phyloP scores from a whole-genome alignment of 2,329 filamentous ascomycete species.

The Nemania diffusa region DNA sequence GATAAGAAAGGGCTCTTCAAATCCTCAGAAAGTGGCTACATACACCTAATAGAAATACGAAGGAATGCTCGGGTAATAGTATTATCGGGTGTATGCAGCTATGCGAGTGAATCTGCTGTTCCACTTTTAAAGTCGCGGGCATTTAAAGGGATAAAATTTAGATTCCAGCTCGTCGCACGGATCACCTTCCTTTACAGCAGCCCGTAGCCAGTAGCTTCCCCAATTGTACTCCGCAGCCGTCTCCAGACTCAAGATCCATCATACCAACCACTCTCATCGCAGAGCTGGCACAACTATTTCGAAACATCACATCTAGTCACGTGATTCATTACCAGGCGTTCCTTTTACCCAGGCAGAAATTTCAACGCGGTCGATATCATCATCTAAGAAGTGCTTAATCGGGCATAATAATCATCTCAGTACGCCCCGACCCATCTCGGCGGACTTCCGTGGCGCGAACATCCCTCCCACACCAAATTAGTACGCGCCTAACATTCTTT shows the following conservation, averaged over 20 bases:
- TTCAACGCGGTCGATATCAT: conserved; percentile 47
- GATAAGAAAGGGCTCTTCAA: too few relatives aligned
- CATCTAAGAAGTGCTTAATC: conserved; percentile 42
- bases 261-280: conserved; percentile 19
- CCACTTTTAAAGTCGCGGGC: too few relatives aligned
- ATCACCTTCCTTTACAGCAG: conserved; percentile 19
- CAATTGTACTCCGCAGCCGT: background rate
- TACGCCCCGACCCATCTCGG: conserved; percentile 44
- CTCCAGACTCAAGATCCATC: conserved; percentile 24
- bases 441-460: conserved; percentile 34
- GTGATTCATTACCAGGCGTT: conserved; percentile 44
- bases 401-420: conserved; percentile 41
- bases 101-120: too few relatives aligned
- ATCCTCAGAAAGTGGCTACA: too few relatives aligned
- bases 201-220: background rate
- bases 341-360: conserved; percentile 40
- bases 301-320: conserved; percentile 40
- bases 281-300: conserved; percentile 17
- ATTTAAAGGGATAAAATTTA: conserved; percentile 10
- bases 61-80: too few relatives aligned
- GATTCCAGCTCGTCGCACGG: conserved; percentile 6
- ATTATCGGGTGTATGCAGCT: too few relatives aligned
- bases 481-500: conserved; percentile 43
- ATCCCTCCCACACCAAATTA: conserved; percentile 29
- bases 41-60: too few relatives aligned